Evolutionary conservation across 148 eudicot species (phyloP), one percentile per base, ranked within the genome.

Genomic region (Cornus controversa): DNA sequence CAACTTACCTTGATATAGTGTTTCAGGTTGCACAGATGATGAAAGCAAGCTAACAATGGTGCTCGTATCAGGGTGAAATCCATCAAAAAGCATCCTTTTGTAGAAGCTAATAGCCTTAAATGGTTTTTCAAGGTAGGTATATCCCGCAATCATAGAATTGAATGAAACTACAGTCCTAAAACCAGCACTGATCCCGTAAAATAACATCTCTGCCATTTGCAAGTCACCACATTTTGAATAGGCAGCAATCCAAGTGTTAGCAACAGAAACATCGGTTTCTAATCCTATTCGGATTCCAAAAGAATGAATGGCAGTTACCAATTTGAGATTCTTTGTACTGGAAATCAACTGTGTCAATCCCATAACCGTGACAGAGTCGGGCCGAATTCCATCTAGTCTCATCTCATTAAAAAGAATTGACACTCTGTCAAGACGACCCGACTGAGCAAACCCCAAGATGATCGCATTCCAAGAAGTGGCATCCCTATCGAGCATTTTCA

Each of bases 401-500:
- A 91, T 88, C 65, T 80, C 80, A 47, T 68, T 70, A 69, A 88
- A 86, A 66, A 90, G 82, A 31, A n/a, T 23, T 8, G 60, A 65
- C 67, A 82, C 89, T 22, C 80, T 75, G 74, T 82, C 89, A 34
- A 81, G 73, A 62, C n/a, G 15, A 72, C 88, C 90, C 76, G 75
- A 25, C 18, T 74, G 87, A 79, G 83, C 82, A 76, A 84, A 86
- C n/a, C 96, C 96, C 82, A 84, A 50, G 75, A 91, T 28, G 78
- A 91, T 80, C 1, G 85, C 90, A 73, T 91, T 91, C 96, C 96
- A 91, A 75, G 86, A 62, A 37, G 90, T 84, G 24, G 82, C 78
- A 78, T 91, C 96, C 60, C 90, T 85, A 7, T 70, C 78, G 78
- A 86, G 79, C 89, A 90, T 81, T 80, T 73, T 31, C 10, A 87